Evolutionary conservation across 768 basidiomycete genomes (phyloP).

Genomic region (Astraeus odoratus): DNA sequence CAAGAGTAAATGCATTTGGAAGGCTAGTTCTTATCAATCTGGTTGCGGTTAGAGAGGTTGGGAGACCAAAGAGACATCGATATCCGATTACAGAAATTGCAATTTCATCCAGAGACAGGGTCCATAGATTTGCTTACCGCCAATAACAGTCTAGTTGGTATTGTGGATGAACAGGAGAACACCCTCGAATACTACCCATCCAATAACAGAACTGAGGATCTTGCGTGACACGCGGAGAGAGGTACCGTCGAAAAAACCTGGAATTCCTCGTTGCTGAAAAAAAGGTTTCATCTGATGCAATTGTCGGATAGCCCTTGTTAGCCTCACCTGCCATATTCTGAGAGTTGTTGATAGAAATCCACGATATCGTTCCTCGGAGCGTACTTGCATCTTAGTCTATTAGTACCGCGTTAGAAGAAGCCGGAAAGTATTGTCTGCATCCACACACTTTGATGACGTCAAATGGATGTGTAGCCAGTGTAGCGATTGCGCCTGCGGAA

Average conservation of each 20-base stretch:
- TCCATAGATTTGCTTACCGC: too few species aligned
- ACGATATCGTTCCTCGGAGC: conserved; percentile 68
- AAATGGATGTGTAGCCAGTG: conserved; percentile 83
- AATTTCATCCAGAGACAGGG: too few species aligned
- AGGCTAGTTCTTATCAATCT: too few species aligned
- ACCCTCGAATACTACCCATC: conserved; percentile 88
- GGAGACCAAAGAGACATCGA: too few species aligned
- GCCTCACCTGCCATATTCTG: conserved; percentile 63
- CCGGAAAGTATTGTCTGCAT: background rate
- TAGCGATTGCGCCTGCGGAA: conserved; percentile 77
- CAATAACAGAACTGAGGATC: conserved; percentile 82
- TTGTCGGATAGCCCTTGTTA: background rate
- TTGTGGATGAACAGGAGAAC: conserved; percentile 55
- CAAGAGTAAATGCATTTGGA: too few species aligned
- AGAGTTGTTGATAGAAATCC: conserved; percentile 57
- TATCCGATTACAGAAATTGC: too few species aligned
- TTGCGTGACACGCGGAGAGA: conserved; percentile 81
- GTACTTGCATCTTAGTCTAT: conserved; percentile 89
- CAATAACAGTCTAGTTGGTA: conserved; percentile 14
- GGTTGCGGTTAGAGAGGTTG: too few species aligned
- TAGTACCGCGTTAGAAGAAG: conserved; percentile 1
- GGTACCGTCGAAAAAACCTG: conserved; percentile 72
- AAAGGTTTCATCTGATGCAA: background rate
- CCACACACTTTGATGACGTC: conserved; percentile 82
- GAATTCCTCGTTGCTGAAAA: conserved; percentile 66